phyloP scores from a whole-genome alignment of 2,329 filamentous ascomycete genomes.

The Triangularia setosa region DNA sequence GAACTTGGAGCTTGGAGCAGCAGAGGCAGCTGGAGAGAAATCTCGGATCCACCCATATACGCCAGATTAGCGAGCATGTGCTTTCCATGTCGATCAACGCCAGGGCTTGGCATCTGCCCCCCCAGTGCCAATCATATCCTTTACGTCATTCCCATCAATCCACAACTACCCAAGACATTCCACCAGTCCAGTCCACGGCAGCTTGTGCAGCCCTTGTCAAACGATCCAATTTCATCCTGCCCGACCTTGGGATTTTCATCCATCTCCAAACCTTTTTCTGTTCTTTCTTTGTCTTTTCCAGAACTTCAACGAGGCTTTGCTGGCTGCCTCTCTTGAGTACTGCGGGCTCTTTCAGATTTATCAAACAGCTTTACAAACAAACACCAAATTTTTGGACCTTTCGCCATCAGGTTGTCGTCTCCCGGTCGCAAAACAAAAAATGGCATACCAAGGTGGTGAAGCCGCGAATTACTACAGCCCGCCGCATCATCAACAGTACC shows the following conservation, averaged over 20 bases:
- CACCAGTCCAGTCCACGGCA: not conserved
- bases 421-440: constrained; percentile 4
- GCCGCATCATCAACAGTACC: constrained; percentile 15
- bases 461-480: constrained; percentile 20
- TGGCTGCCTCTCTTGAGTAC: not conserved
- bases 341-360: too few relatives aligned
- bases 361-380: too few relatives aligned
- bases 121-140: not conserved
- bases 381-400: too few relatives aligned
- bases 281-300: not conserved
- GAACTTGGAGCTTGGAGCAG: not conserved
- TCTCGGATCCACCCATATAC: not conserved
- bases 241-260: not conserved
- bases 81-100: not conserved
- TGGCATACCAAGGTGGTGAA: constrained; percentile 18
- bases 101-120: not conserved
- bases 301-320: not conserved
- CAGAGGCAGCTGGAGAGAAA: not conserved
- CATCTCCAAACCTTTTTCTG: not conserved
- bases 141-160: not conserved
- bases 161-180: not conserved
- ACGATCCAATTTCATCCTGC: not conserved
- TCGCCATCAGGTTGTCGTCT: too few relatives aligned
- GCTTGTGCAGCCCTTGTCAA: not conserved
- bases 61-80: not conserved